Evolutionary conservation across 257 asterid species (phyloP), one percentile per base, ranked within the genome.

Genomic region (Lantana camara): DNA sequence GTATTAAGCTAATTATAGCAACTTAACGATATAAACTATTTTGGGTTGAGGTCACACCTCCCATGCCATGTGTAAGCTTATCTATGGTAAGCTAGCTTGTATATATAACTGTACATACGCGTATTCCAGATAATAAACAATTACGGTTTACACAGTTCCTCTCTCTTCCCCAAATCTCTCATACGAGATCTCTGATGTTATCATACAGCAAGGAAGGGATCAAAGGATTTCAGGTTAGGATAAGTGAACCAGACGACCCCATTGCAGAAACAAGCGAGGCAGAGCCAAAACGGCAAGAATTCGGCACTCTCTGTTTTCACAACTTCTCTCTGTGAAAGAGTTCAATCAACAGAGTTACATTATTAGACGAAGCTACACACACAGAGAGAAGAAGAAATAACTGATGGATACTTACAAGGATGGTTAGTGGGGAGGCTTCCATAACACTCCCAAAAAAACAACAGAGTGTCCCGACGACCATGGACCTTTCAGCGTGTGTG

Each of bases 351-450:
- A 14, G 44, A 69, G 9, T 34, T 19, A 15, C 5, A 11, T 24
- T 50, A 58, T 42, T 42, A 1, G 47, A 10, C 40, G 30, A 0
- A 46, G n/a, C n/a, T 15, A 23, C 6, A 35, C 40, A 35, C 40
- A 35, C 40, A 35, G 9, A 35, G 7, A 10, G 7, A 10, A 35
- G 40, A 35, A 10, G 9, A 35, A 3, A 7, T 5, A 17, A 5
- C 8, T 32, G 10, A 29, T 21, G 41, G 49, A 54, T 22, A 46
- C 85, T 63, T 77, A 82, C 89, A 75, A 87, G 11, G 34, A 85
- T 71, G 44, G 95, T 74, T 1, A 87, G 82, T 10, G 96, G 96
- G 5, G 97, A 60, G 19, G 65, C 85, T 14, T 87, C 85, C 82
- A 90, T 81, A 24, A 80, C 55, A 47, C 85, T 74, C 15, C 96